Percentiles rank a stretch among this genome's conserved stretches.
phyloP scores from a whole-genome alignment of 2,329 filamentous ascomycete genomes.

The Leptodontidium sp. region DNA sequence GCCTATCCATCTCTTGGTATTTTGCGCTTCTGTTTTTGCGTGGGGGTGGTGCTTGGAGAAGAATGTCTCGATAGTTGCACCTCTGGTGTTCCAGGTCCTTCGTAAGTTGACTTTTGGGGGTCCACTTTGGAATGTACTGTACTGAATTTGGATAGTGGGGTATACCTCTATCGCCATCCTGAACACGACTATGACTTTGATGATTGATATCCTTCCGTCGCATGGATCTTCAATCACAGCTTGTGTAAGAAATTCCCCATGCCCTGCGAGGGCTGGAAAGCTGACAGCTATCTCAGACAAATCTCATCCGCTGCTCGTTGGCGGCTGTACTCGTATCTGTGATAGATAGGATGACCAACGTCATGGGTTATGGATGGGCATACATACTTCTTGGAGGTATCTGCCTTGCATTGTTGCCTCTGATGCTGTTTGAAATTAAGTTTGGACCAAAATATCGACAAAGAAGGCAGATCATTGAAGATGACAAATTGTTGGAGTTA shows the following conservation, averaged over 20 bases:
- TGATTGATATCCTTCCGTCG: not conserved
- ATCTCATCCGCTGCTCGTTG: not conserved
- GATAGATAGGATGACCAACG: not conserved
- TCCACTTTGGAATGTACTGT: too few species aligned
- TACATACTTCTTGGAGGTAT: conserved; percentile 6
- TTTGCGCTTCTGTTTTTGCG: too few species aligned
- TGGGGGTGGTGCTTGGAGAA: too few species aligned
- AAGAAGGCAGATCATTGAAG: not conserved
- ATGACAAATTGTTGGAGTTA: not conserved
- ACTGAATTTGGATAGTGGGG: too few species aligned
- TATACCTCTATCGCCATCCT: not conserved
- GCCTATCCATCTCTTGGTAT: too few species aligned
- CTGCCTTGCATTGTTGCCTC: not conserved
- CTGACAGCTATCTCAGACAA: not conserved
- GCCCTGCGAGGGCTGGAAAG: too few species aligned
- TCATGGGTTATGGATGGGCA: conserved; percentile 5
- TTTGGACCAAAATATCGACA: not conserved
- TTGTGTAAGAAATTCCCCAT: not conserved
- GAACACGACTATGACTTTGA: conserved; percentile 7
- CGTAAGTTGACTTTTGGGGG: too few species aligned
- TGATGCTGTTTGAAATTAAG: not conserved
- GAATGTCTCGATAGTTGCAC: too few species aligned
- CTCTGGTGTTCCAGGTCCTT: too few species aligned
- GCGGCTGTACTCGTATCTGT: conserved; percentile 2
- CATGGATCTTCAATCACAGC: not conserved